These are phyloP conservation scores for Colletotrichum gigasporum DNA, from an alignment of 2,329 filamentous ascomycete genomes.

Conservation along the genomic window DNA sequence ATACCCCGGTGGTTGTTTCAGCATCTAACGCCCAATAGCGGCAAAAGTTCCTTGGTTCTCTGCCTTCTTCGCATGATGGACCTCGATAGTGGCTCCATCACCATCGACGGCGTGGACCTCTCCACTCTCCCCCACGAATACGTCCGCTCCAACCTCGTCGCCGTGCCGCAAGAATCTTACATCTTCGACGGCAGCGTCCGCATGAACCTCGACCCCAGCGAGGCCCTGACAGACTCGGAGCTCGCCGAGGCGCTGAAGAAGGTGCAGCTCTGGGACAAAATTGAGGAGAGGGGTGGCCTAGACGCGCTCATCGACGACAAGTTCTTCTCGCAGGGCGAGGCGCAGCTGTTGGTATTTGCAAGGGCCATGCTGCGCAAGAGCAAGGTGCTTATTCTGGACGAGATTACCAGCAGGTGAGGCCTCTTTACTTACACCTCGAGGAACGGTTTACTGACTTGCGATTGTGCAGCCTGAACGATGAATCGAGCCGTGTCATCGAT, in stretches of 20 bases:
- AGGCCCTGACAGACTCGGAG: slow-evolving; percentile 45
- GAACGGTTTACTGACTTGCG: background rate
- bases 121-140: slow-evolving; percentile 37
- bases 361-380: slow-evolving; percentile 52
- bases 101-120: slow-evolving; percentile 53
- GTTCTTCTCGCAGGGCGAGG: slow-evolving; percentile 55
- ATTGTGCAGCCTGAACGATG: slow-evolving; percentile 31
- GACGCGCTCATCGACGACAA: slow-evolving; percentile 40
- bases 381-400: slow-evolving; percentile 52
- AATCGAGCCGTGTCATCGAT: slow-evolving; percentile 28
- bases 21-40: slow-evolving; percentile 42
- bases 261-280: slow-evolving; percentile 53
- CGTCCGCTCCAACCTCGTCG: slow-evolving; percentile 46
- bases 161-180: slow-evolving; percentile 61
- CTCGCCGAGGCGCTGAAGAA: slow-evolving; percentile 54
- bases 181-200: slow-evolving; percentile 57
- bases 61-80: slow-evolving; percentile 57
- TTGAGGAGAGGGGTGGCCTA: slow-evolving; percentile 49
- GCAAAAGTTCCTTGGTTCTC: slow-evolving; percentile 52
- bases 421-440: too few species aligned
- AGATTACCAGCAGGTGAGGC: slow-evolving; percentile 48
- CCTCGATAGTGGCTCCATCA: slow-evolving; percentile 50
- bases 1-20: background rate
- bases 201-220: slow-evolving; percentile 56
- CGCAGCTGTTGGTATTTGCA: slow-evolving; percentile 58